Evolutionary conservation across 176 grass and related monocot genomes (phyloP).

Genomic region (Guadua angustifolia): DNA sequence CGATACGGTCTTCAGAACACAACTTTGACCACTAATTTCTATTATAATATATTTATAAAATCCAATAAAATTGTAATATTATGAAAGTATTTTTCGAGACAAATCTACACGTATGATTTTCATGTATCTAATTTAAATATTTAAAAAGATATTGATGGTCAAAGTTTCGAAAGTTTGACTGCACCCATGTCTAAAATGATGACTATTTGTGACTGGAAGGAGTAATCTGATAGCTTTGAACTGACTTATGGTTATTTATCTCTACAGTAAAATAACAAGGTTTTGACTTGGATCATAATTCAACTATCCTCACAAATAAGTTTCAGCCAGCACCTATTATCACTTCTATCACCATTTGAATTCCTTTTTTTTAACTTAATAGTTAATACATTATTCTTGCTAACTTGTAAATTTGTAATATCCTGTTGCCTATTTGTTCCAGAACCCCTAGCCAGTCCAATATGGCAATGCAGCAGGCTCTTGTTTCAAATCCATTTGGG

Average conservation of each 20-base stretch:
- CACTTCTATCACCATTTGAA: constrained; percentile 10
- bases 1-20: no score
- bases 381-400: constrained; percentile 5
- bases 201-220: no score
- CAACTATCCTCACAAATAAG: neutral
- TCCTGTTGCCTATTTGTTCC: constrained; percentile 44
- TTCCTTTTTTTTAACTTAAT: constrained; percentile 4
- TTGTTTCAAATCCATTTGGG: constrained; percentile 86
- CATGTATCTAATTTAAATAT: no score
- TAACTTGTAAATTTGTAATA: constrained; percentile 25
- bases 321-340: neutral
- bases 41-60: no score
- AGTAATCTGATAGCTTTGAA: neutral
- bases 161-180: no score
- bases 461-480: constrained; percentile 75
- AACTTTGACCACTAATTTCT: no score
- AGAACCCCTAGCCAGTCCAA: constrained; percentile 60
- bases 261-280: neutral
- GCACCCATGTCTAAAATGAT: no score
- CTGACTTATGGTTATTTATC: neutral
- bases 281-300: constrained; percentile 17
- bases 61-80: no score
- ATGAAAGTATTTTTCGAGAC: no score
- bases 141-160: no score
- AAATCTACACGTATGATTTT: no score